Evolutionary conservation across 352 stramenopile species (phyloP).

Genomic region (Phytophthora quininea): DNA sequence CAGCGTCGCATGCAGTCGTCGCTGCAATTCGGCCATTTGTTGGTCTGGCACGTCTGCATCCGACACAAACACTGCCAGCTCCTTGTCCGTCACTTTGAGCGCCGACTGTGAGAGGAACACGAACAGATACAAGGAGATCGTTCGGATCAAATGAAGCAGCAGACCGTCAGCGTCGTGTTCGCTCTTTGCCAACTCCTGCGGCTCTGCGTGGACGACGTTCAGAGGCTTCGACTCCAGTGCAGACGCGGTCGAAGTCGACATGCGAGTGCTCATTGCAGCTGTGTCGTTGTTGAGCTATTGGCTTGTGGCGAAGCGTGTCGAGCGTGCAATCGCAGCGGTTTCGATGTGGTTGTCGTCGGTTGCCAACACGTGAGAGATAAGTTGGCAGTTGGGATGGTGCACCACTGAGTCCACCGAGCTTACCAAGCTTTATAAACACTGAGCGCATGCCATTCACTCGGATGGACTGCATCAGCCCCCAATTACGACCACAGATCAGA

Average conservation of each 20-base stretch:
- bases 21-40: slow-evolving; percentile 30
- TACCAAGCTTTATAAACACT: not conserved
- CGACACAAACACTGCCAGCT: slow-evolving; percentile 31
- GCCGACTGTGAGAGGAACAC: slow-evolving; percentile 53
- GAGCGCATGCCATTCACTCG: not conserved
- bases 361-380: not conserved
- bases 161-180: slow-evolving; percentile 31
- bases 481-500: not conserved
- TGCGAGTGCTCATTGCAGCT: not conserved
- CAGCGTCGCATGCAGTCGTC: slow-evolving; percentile 45
- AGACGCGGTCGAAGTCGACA: not conserved
- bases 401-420: not conserved
- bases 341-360: not conserved
- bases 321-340: not conserved
- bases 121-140: slow-evolving; percentile 67
- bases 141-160: slow-evolving; percentile 68
- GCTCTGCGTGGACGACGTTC: slow-evolving; percentile 5
- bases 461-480: not conserved
- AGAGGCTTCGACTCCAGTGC: not conserved
- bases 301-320: not conserved
- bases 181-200: slow-evolving; percentile 6
- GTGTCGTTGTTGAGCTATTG: not conserved
- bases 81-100: slow-evolving; percentile 38
- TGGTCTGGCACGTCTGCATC: slow-evolving; percentile 39
- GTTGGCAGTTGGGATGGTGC: not conserved